Evolutionary conservation across 1,284 basidiomycete species (phyloP).

Genomic region (Puccinia coronata): DNA sequence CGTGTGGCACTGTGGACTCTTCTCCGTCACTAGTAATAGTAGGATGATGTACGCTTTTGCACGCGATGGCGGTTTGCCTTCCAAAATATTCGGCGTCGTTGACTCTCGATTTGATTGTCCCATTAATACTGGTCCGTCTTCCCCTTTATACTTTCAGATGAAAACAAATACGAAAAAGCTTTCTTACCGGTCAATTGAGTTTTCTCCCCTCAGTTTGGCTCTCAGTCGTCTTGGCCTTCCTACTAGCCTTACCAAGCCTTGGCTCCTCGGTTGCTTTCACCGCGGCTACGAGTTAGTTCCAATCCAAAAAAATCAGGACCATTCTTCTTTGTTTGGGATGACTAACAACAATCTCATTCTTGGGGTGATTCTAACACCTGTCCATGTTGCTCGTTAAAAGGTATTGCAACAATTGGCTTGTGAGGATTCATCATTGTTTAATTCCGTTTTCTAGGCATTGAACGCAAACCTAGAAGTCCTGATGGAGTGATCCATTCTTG

Average conservation of each 20-base stretch:
- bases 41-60: conserved; percentile 76
- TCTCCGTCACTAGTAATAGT: conserved; percentile 73
- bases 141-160: neutral
- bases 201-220: conserved; percentile 67
- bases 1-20: conserved; percentile 66
- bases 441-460: conserved; percentile 17
- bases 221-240: conserved; percentile 73
- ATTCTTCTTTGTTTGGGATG: neutral
- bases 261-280: conserved; percentile 72
- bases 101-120: conserved; percentile 66
- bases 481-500: neutral
- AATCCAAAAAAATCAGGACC: neutral
- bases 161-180: neutral
- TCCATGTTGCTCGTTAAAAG: neutral
- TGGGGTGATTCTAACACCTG: neutral
- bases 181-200: neutral
- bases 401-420: conserved; percentile 73
- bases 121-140: conserved; percentile 67
- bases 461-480: neutral
- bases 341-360: neutral
- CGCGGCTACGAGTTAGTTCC: conserved; percentile 66
- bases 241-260: conserved; percentile 70
- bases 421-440: conserved; percentile 54
- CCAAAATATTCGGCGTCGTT: conserved; percentile 70
- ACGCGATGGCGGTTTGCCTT: conserved; percentile 61